Base-by-base conservation (phyloP, 768 basidiomycete species). In the Trametes villosa region DNA sequence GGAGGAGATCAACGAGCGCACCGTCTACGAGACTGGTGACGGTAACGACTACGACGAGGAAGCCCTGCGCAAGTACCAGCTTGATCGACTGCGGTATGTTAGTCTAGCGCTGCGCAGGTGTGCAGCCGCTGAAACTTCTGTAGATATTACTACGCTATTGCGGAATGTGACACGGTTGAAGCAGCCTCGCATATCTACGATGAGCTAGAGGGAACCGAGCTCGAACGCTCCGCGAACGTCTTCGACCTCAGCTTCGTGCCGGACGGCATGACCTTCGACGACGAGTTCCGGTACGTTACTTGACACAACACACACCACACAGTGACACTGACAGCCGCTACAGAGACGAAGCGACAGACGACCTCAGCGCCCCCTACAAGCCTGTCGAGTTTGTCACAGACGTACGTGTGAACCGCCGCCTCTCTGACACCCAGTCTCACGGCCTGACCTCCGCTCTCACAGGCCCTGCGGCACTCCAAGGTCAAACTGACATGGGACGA, bases 401-500 rank as follows among this genome's bases (percentile, higher is more conserved):
- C 70, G 96, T 95, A 69, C 71, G 91, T 78, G 5, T 44, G 20
- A n/a, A n/a, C 22, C 27, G 4, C 9, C 12, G 29, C 18, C 8
- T 36, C 33, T 36, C 9, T 26, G 24, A 30, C 15, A 9, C 29
- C 18, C 30, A 15, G 11, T 53, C 24, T 20, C 22, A 20, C 29
- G 22, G 33, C 15, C 49, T 44, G 4, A 47, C 33, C 6, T 41
- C 34, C 7, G 3, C 13, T 26, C 46, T 38, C 26, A 24, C 64
- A 98, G 95, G 96, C 96, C 11, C 84, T 99, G 6, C 90, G 96
- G 6, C 96, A 98, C 72, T 99, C 97, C 15, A 97, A 94, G 79
- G 96, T 98, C 60, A 97, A 93, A 70, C 83, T 98, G 31, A 97
- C 96, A 5, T 99, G 97, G 97, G 97, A 99, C 65, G 92, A 95